These are phyloP conservation scores for Lycium ferocissimum DNA, from an alignment of 257 asterid genomes.

Conservation along the genomic window DNA sequence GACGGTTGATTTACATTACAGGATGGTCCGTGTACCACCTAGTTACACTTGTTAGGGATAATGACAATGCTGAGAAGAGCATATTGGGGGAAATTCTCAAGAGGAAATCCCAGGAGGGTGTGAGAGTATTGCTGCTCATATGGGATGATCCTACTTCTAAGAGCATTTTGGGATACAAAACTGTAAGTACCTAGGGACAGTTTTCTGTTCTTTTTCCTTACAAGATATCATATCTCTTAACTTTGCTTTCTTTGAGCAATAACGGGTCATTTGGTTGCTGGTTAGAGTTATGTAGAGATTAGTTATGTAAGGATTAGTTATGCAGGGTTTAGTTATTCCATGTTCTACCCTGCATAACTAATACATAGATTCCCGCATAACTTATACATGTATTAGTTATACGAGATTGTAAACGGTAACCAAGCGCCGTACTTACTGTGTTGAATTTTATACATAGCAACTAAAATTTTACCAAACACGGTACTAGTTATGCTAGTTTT, in stretches of 20 bases:
- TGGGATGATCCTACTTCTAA: constrained; percentile 98
- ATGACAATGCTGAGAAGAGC: constrained; percentile 45
- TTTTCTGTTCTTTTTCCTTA: constrained; percentile 5
- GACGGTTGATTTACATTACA: constrained; percentile 73
- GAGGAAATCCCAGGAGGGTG: constrained; percentile 91
- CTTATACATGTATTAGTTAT: too few species aligned
- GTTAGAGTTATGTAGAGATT: not conserved
- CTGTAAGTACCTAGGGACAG: constrained; percentile 58
- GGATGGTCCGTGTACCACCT: constrained; percentile 94
- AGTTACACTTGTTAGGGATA: constrained; percentile 78
- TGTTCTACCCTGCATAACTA: too few species aligned
- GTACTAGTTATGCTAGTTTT: too few species aligned
- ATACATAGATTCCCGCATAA: too few species aligned
- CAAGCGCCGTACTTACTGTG: too few species aligned
- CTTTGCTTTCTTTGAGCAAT: not conserved
- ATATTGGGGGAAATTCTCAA: constrained; percentile 80
- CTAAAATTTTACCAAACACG: too few species aligned
- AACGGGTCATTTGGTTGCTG: too few species aligned
- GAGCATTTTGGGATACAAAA: constrained; percentile 80
- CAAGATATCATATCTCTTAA: not conserved
- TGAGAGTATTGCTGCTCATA: constrained; percentile 80
- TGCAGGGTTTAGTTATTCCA: too few species aligned
- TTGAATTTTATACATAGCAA: too few species aligned
- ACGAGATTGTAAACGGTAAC: too few species aligned
- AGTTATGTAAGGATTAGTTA: too few species aligned